Base-by-base conservation (phyloP, 441 rosid species). In the Hura crepitans region DNA sequence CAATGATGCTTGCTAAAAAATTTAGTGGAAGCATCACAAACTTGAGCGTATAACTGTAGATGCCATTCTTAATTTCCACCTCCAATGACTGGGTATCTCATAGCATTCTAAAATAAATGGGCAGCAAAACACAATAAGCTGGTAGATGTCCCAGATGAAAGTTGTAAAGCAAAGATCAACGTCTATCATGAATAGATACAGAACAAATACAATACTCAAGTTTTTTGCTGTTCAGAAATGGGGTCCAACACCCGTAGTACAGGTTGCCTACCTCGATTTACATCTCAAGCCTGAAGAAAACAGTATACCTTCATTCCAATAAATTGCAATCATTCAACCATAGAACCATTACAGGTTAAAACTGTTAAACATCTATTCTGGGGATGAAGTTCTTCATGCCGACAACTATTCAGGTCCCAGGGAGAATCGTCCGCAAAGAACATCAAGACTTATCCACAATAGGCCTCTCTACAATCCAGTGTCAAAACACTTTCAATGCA, bases 401-500 rank as follows among this genome's bases (percentile, higher is more conserved):
- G 55, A 66, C 46, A 73, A 18, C 60, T 66, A 60, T 50, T 73
- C 53, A 59, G 7, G 37, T 31, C 39, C 56, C 67, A 42, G 23
- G 35, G 43, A 58, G 39, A 57, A 45, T n/a, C n/a, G 55, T 31
- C 56, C 65, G 47, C 28, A 46, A 18, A 54, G 33, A 43, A 43
- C 43, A 62, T 42, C 18, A 51, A 64, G 20, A 28, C 50, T 20
- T 23, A 35, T 20, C 50, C 60, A 43, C 42, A 64, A 58, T 50
- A 68, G 33, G 7, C 17, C 46, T 47, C 45, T 31, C 18, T 12
- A 58, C 30, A 47, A 56, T 58, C 45, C 46, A 28, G 8, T n/a
- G 62, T 63, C 30, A 65, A 66, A 64, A 8, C 17, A 49, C 10
- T 14, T 10, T 18, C 12, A 53, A 27, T 35, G 3, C 6, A 15